Evolutionary conservation across 75 land plant species (phyloP), one percentile per base, ranked within the genome.

Genomic region (Cunninghamia lanceolata): DNA sequence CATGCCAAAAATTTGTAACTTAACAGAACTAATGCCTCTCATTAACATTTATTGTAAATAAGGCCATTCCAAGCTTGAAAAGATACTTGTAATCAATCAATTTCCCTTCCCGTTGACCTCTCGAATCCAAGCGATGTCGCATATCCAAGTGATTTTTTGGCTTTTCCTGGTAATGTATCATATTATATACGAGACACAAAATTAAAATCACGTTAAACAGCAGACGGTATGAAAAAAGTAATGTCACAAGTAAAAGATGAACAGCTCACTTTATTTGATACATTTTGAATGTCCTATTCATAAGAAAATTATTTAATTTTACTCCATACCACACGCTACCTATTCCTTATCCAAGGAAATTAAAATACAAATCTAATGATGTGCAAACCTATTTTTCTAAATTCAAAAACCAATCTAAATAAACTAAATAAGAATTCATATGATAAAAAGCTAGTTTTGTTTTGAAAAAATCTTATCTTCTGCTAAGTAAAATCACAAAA

Each of bases 21-120:
- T 28, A 11, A 80, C 47, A 80, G 15, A 80, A 45, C 0, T 28
- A 10, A 43, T 28, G 30, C 28, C 25, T 17, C n/a, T 34, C 30
- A 80, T 45, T 32, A 32, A 32, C 13, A 45, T 42, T 10, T 40
- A 80, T 80, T 80, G 30, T 80, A 42, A 80, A 43, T n/a, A 73
- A n/a, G 34, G 34, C 28, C 1, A 32, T 80, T n/a, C 46, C 42
- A 80, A 80, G 82, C 13, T 43, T 45, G 34, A 80, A 30, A 83
- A 83, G 25, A 17, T 89, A 96, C 99, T 91, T 98, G 92, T 98
- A 98, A 87, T 98, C 98, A 78, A 98, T 98, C 4, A 98, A 88
- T 92, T 96, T 96, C 70, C 99, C 99, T 88, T 93, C 85, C 21
- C 99, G 96, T 75, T 96, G 99, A 63, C 99, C 99, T 82, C 90